These are phyloP conservation scores for Glomus cerebriforme DNA, from an alignment of 192 early-diverging fungal genomes.

Conservation along the genomic window DNA sequence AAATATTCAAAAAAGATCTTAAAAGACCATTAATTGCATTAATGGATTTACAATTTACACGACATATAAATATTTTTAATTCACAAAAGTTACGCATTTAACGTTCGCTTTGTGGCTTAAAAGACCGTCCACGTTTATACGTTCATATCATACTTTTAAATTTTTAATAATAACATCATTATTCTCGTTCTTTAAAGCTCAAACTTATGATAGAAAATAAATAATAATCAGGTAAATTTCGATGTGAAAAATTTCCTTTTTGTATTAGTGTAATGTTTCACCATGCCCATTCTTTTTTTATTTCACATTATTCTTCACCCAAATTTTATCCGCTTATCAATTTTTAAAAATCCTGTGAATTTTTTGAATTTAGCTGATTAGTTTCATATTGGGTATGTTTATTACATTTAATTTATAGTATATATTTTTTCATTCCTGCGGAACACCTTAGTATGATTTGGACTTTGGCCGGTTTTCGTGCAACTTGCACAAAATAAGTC, in stretches of 20 bases:
- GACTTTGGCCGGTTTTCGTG: constrained; percentile 9
- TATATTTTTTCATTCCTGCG: constrained; percentile 1
- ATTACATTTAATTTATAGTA: background rate
- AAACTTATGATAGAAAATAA: background rate
- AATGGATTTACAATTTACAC: background rate
- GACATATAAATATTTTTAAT: background rate
- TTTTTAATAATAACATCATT: background rate
- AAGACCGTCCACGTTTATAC: background rate
- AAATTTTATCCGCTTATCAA: background rate
- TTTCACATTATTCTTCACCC: background rate
- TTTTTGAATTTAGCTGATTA: background rate
- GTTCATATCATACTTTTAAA: no score
- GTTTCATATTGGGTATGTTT: background rate
- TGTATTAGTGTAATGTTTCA: constrained; percentile 13
- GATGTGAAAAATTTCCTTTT: constrained; percentile 12
- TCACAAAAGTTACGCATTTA: background rate
- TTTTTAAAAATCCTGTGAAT: background rate
- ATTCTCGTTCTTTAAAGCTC: no score
- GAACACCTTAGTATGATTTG: constrained; percentile 8
- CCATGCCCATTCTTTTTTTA: background rate
- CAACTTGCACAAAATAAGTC: constrained; percentile 28
- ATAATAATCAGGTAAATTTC: background rate
- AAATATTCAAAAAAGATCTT: no score
- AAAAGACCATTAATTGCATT: background rate
- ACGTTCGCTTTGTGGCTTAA: background rate